Evolutionary conservation across 2,329 filamentous ascomycete species (phyloP).

Genomic region (Canariomyces notabilis): DNA sequence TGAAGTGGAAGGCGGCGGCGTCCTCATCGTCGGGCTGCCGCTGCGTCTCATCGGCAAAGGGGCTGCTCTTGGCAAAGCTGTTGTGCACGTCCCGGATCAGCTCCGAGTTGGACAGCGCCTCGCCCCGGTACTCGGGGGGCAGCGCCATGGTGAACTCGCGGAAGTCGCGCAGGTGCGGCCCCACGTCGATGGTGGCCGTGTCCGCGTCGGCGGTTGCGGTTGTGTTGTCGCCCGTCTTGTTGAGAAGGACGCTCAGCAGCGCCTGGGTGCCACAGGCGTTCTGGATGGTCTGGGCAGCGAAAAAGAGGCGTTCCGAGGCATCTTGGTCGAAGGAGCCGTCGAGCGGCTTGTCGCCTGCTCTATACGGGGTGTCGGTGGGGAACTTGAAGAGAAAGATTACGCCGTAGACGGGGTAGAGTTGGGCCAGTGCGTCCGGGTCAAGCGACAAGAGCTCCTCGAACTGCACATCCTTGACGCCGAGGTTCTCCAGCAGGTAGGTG

Average conservation of each 20-base stretch:
- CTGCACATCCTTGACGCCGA: conserved; percentile 89
- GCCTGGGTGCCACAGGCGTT: conserved; percentile 98
- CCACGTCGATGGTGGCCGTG: conserved; percentile 65
- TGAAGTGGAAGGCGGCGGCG: conserved; percentile 95
- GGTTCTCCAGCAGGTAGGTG: conserved; percentile 85
- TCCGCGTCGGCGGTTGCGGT: conserved; percentile 29
- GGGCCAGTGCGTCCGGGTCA: conserved; percentile 66
- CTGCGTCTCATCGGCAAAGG: conserved; percentile 88
- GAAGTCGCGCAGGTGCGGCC: conserved; percentile 66
- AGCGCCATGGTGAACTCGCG: conserved; percentile 84
- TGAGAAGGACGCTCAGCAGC: conserved; percentile 83
- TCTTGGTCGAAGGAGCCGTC: conserved; percentile 78
- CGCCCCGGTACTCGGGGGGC: conserved; percentile 64
- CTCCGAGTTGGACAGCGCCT: conserved; percentile 58
- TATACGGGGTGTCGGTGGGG: conserved; percentile 63
- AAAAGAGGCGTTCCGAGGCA: conserved; percentile 77
- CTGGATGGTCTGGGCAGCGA: conserved; percentile 94
- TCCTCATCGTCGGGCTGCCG: conserved; percentile 62
- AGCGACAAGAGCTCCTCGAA: conserved; percentile 94
- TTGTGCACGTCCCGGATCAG: conserved; percentile 79
- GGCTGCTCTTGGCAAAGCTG: conserved; percentile 79
- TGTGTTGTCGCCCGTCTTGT: conserved; percentile 55
- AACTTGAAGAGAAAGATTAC: conserved; percentile 99
- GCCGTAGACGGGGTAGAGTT: conserved; percentile 77
- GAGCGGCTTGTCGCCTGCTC: conserved; percentile 55